Evolutionary conservation across 768 basidiomycete genomes (phyloP).

Genomic region (Russula vinacea): DNA sequence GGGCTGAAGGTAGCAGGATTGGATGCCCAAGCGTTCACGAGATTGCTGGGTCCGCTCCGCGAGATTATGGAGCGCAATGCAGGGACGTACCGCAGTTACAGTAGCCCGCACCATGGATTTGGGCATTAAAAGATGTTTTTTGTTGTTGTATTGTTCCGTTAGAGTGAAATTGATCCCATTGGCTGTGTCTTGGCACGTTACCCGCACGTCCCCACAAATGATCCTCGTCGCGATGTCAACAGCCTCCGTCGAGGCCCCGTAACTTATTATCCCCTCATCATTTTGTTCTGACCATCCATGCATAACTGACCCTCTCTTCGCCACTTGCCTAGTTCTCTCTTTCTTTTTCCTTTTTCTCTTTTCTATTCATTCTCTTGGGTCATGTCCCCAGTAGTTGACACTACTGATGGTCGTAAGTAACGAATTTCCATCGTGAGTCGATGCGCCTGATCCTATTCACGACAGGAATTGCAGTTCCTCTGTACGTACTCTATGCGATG

Average conservation of each 20-base stretch:
- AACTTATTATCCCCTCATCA: too few species aligned
- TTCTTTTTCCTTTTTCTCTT: constrained; percentile 6
- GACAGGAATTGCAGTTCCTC: background rate
- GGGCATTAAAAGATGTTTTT: constrained; percentile 11
- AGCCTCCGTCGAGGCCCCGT: background rate
- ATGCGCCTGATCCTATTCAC: background rate
- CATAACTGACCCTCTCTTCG: background rate
- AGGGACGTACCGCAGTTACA: constrained; percentile 53
- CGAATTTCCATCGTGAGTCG: too few species aligned
- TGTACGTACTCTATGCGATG: background rate
- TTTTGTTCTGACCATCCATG: background rate
- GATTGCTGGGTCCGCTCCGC: constrained; percentile 85
- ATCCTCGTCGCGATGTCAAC: constrained; percentile 19
- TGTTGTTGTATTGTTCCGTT: constrained; percentile 6
- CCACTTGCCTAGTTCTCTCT: background rate
- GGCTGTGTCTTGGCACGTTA: background rate
- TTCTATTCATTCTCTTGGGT: constrained; percentile 7
- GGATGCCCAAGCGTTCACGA: constrained; percentile 90
- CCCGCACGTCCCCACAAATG: too few species aligned
- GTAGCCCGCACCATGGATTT: constrained; percentile 20
- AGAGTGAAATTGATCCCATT: constrained; percentile 7
- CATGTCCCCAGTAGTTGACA: constrained; percentile 24
- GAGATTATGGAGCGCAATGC: constrained; percentile 91
- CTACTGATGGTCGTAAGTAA: constrained; percentile 34
- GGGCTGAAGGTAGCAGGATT: constrained; percentile 92